These are phyloP conservation scores for Isochrysis galbana DNA, from an alignment of 78 protist species.

Conservation along the genomic window DNA sequence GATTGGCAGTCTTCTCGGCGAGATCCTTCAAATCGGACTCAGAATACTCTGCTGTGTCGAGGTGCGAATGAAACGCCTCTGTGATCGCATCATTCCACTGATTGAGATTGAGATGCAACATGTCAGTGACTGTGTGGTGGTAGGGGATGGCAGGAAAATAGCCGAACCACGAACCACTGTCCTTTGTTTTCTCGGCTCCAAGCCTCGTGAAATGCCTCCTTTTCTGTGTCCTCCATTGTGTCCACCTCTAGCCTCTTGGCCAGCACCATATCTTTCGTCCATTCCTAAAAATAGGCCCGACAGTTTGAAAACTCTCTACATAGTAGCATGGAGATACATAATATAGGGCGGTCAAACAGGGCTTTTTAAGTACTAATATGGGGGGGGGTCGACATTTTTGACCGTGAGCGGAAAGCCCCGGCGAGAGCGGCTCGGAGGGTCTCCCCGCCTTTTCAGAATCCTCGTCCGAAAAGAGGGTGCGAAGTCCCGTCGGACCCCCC, in stretches of 20 bases:
- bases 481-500: too few species aligned
- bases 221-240: neutral
- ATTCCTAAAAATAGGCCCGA: too few species aligned
- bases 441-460: too few species aligned
- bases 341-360: too few species aligned
- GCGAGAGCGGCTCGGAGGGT: too few species aligned
- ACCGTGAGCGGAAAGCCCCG: too few species aligned
- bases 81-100: neutral
- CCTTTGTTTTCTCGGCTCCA: neutral
- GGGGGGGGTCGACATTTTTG: too few species aligned
- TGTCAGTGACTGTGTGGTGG: neutral
- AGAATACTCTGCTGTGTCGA: neutral
- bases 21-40: neutral
- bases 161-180: neutral
- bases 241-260: neutral
- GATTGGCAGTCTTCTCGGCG: neutral
- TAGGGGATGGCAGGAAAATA: neutral
- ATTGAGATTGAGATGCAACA: neutral
- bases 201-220: neutral
- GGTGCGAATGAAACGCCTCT: neutral
- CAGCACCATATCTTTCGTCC: neutral
- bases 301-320: too few species aligned
- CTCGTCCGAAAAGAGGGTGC: too few species aligned
- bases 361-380: too few species aligned
- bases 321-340: too few species aligned